Evolutionary conservation across 441 rosid genomes (phyloP).

Genomic region (Populus hybrid): DNA sequence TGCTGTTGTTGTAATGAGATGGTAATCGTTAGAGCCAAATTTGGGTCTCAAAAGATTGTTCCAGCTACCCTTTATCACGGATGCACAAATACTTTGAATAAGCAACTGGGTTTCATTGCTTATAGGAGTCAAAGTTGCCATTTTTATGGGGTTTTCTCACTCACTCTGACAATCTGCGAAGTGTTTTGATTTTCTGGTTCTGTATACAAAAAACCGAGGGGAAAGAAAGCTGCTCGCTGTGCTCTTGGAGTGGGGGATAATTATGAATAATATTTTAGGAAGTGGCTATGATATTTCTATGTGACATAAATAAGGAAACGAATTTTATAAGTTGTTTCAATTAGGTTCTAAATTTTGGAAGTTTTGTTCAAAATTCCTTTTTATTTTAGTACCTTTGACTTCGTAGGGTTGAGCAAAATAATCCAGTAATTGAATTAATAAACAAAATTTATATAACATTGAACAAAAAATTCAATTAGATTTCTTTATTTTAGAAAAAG

Average conservation of each 20-base stretch:
- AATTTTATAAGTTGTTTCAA: not conserved
- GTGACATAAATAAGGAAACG: not conserved
- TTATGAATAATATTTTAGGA: not conserved
- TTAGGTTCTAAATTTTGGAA: not conserved
- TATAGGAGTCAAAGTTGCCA: slow-evolving; percentile 27
- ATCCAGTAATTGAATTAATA: too few relatives aligned
- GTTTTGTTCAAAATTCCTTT: not conserved
- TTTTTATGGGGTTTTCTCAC: slow-evolving; percentile 11
- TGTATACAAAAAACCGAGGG: not conserved
- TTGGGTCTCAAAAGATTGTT: slow-evolving; percentile 37
- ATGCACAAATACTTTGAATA: slow-evolving; percentile 31
- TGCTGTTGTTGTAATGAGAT: slow-evolving; percentile 28
- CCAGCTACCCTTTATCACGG: slow-evolving; percentile 58
- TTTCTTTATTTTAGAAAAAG: too few relatives aligned
- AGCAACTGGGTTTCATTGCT: slow-evolving; percentile 28
- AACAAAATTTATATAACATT: too few relatives aligned
- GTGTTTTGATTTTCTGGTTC: not conserved
- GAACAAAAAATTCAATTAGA: too few relatives aligned
- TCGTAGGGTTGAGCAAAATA: not conserved
- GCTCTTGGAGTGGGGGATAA: not conserved
- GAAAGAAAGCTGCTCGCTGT: not conserved
- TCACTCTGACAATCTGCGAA: not conserved
- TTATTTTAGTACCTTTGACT: not conserved
- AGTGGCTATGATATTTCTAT: not conserved
- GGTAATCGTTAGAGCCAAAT: slow-evolving; percentile 29